Evolutionary conservation across 1,139 yeast genomes (phyloP).

Genomic region (Candida sp.): DNA sequence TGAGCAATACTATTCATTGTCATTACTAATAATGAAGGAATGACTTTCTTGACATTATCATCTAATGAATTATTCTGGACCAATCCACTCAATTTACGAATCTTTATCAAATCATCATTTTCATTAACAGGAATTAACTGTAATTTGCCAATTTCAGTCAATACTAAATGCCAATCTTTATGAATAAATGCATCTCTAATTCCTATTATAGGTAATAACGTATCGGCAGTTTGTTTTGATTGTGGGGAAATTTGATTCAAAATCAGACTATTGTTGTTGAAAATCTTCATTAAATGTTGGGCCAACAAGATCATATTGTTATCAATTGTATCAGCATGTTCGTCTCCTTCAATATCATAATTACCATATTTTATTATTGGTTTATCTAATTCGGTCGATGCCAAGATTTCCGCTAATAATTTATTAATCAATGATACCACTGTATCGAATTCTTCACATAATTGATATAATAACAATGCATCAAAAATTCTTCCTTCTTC

Average conservation of each 20-base stretch:
- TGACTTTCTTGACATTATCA: constrained; percentile 70
- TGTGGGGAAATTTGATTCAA: constrained; percentile 39
- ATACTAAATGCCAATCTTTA: constrained; percentile 60
- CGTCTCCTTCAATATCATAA: constrained; percentile 24
- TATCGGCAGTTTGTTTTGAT: constrained; percentile 60
- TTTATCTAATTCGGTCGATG: constrained; percentile 69
- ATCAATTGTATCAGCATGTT: constrained; percentile 29
- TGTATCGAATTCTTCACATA: constrained; percentile 84
- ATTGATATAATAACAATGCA: constrained; percentile 80
- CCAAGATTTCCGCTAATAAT: constrained; percentile 74
- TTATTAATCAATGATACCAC: constrained; percentile 78
- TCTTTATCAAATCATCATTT: constrained; percentile 31
- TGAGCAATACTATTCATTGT: constrained; percentile 77
- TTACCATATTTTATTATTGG: constrained; percentile 45
- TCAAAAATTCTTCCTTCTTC: constrained; percentile 91
- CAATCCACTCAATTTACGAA: constrained; percentile 41
- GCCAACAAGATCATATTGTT: constrained; percentile 56
- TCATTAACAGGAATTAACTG: constrained; percentile 63
- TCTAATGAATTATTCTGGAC: constrained; percentile 49
- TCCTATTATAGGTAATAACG: constrained; percentile 62
- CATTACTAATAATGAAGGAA: constrained; percentile 78
- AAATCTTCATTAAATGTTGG: constrained; percentile 51
- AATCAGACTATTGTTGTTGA: constrained; percentile 51
- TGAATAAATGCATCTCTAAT: constrained; percentile 61
- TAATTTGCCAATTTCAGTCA: constrained; percentile 54